phyloP scores from a whole-genome alignment of 2,329 filamentous ascomycete species.

The Coleophoma eucalyptorum region DNA sequence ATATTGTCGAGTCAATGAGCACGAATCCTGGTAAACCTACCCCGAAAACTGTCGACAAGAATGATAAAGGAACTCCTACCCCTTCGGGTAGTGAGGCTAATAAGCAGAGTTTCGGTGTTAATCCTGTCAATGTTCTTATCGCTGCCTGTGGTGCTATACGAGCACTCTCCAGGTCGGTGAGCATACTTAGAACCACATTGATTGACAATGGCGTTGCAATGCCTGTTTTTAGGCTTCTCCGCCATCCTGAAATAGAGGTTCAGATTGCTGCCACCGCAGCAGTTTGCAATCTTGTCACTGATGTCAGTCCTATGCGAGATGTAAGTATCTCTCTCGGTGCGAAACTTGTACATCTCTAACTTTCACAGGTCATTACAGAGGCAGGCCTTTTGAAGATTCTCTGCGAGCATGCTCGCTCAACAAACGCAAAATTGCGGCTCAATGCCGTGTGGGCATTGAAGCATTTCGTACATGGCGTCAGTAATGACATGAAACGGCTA shows the following conservation, averaged over 20 bases:
- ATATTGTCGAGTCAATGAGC: slow-evolving; percentile 79
- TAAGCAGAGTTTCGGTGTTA: slow-evolving; percentile 56
- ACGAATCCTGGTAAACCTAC: slow-evolving; percentile 50
- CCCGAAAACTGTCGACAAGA: slow-evolving; percentile 30
- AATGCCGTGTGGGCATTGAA: slow-evolving; percentile 94
- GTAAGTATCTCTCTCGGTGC: slow-evolving; percentile 43
- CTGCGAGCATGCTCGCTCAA: slow-evolving; percentile 80
- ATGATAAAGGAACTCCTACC: slow-evolving; percentile 25
- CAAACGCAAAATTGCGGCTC: slow-evolving; percentile 72
- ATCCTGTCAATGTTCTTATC: slow-evolving; percentile 73
- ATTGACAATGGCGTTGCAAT: slow-evolving; percentile 80
- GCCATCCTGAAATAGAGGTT: slow-evolving; percentile 71
- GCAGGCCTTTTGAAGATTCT: slow-evolving; percentile 72
- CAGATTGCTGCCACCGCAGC: slow-evolving; percentile 82
- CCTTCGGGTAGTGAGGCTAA: slow-evolving; percentile 10
- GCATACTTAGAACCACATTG: slow-evolving; percentile 77
- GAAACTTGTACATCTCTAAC: too few species aligned
- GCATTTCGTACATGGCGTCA: slow-evolving; percentile 74
- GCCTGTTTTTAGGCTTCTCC: slow-evolving; percentile 73
- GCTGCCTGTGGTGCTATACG: slow-evolving; percentile 81
- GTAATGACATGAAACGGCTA: slow-evolving; percentile 68
- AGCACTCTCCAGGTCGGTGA: slow-evolving; percentile 80
- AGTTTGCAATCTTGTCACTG: slow-evolving; percentile 79
- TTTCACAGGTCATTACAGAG: slow-evolving; percentile 64
- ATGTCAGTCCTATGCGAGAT: slow-evolving; percentile 88